Base-by-base conservation (phyloP, 805 yeast genomes). In the Saccharomyces eubayanus region DNA sequence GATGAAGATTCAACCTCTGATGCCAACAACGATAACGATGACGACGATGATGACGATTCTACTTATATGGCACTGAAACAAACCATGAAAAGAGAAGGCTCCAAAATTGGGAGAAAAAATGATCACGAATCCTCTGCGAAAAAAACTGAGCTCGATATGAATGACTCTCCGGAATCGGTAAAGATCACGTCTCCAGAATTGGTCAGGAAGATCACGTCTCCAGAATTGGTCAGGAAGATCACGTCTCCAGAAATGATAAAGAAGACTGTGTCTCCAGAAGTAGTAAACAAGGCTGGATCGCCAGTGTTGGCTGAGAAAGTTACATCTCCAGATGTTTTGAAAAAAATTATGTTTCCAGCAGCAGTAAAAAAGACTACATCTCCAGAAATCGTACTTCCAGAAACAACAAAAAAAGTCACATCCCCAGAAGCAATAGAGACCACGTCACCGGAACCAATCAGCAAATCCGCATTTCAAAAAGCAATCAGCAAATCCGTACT, bases 1-100 rank as follows among this genome's bases (percentile, higher is more conserved):
- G 55, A 46, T 11, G 49, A 40, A 29, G 53, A 52, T 21, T 36
- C 20, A 2, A 47, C 47, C n/a, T 41, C 51, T n/a, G 31, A 29
- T 24, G 47, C 29, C 14, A 20, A 12, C 31, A 28, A 28, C 31
- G 46, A 48, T 36, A 8, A 6, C 21, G 43, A 28, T 8, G 43
- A 16, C 28, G 51, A 40, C 10, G 51, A 50, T 24, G 66, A 61
- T 43, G 65, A 60, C 9, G 59, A 59, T 16, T 56, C 58, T 12
- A 58, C 63, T 1, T 64, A 61, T 40, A 51, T 59, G 28, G 62
- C 63, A 3, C 50, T 64, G 52, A 62, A 57, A 49, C 54, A 64
- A 49, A 3, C 62, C 60, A 16, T 48, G 54, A 36, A 48, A 41
- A 24, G 49, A 24, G 29, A 49, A 29, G 48, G 51, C 12, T 20